A percentile compares a stretch with the other conserved stretches of the same genome.
Evolutionary conservation across 108 stramenopile genomes (phyloP).

Genomic region (Mayamaea pseudoterrestris): DNA sequence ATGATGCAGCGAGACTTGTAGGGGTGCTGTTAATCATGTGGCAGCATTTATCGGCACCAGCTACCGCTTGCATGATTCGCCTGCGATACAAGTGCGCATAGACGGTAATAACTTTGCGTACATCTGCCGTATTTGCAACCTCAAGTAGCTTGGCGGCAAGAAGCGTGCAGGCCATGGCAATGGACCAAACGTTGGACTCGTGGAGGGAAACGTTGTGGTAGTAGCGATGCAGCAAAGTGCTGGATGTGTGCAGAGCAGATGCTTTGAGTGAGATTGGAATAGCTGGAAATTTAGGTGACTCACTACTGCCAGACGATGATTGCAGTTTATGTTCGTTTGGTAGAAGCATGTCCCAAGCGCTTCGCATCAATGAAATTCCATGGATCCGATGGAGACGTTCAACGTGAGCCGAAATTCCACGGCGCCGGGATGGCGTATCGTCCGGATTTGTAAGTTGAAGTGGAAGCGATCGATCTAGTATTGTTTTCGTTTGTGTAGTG

Average conservation of each 20-base stretch:
- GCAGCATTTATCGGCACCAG: constrained; percentile 8
- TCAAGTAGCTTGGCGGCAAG: constrained; percentile 65
- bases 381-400: constrained; percentile 71
- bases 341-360: constrained; percentile 22
- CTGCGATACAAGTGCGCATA: constrained; percentile 54
- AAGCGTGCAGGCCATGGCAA: constrained; percentile 47
- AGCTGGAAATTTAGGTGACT: too few species aligned
- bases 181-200: constrained; percentile 53
- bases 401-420: constrained; percentile 19
- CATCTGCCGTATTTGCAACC: constrained; percentile 18
- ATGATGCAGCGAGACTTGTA: background rate
- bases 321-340: too few species aligned
- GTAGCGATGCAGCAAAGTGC: constrained; percentile 42
- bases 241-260: constrained; percentile 11
- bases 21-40: constrained; percentile 13
- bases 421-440: constrained; percentile 12
- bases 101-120: constrained; percentile 35
- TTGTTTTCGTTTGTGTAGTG: too few species aligned
- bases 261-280: too few species aligned
- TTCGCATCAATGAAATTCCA: constrained; percentile 50
- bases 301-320: too few species aligned
- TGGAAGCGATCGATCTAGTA: too few species aligned
- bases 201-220: constrained; percentile 46
- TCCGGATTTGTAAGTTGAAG: constrained; percentile 18
- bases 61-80: constrained; percentile 24